Percentiles rank a stretch among this genome's conserved stretches.
phyloP scores from a whole-genome alignment of 768 basidiomycete species.

The Russula brevipes region DNA sequence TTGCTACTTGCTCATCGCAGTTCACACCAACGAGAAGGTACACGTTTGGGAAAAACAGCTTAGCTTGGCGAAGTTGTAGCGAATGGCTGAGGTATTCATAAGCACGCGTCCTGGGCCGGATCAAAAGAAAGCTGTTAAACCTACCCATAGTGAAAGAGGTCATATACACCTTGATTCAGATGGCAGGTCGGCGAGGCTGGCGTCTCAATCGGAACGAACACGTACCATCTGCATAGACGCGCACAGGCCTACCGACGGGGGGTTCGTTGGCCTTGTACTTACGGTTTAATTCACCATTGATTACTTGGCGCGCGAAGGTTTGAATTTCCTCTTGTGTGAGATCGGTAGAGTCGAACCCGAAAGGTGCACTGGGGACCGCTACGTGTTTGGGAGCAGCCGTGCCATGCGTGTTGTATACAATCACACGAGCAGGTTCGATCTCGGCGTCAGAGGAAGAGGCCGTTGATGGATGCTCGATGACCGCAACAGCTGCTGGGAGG shows the following conservation, averaged over 20 bases:
- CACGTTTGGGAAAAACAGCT: constrained; percentile 85
- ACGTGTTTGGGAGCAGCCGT: constrained; percentile 27
- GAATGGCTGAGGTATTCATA: constrained; percentile 65
- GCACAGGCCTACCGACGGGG: constrained; percentile 69
- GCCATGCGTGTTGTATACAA: background rate
- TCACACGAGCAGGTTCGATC: constrained; percentile 18
- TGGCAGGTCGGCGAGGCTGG: background rate
- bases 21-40: constrained; percentile 92
- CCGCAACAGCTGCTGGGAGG: constrained; percentile 17
- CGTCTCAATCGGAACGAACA: constrained; percentile 17
- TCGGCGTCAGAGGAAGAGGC: constrained; percentile 24
- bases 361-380: constrained; percentile 26
- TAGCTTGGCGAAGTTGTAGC: constrained; percentile 92
- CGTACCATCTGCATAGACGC: constrained; percentile 92
- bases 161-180: constrained; percentile 73
- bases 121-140: constrained; percentile 27
- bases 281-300: constrained; percentile 61
- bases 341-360: constrained; percentile 55
- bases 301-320: constrained; percentile 66
- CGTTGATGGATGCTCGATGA: constrained; percentile 13
- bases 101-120: constrained; percentile 1
- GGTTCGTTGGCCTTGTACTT: constrained; percentile 84
- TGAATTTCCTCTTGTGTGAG: constrained; percentile 76
- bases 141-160: constrained; percentile 94
- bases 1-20: constrained; percentile 75